phyloP scores from a whole-genome alignment of 306 rosid genomes.

The Fragaria vesca region DNA sequence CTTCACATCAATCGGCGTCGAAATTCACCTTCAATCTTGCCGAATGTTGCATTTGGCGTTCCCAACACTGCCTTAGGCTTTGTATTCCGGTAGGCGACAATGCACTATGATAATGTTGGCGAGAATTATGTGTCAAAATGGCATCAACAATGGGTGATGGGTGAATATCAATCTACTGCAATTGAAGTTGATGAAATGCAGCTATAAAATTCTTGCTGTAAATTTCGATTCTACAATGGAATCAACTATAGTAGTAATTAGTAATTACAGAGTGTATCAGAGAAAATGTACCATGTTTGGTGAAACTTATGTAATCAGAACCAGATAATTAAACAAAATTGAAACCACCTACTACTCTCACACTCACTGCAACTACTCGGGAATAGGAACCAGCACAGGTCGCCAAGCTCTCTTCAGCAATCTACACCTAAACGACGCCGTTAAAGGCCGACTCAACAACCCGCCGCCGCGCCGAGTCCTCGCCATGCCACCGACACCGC shows the following conservation, averaged over 20 bases:
- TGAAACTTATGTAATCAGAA: background rate
- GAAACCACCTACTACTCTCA: background rate
- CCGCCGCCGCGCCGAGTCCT: conserved; percentile 16
- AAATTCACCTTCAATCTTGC: background rate
- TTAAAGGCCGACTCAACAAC: conserved; percentile 51
- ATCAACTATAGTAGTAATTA: background rate
- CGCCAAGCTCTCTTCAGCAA: conserved; percentile 85
- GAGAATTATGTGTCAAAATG: background rate
- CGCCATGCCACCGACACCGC: conserved; percentile 1
- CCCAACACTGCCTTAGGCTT: background rate
- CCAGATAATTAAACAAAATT: background rate
- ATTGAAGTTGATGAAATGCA: background rate
- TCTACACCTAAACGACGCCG: conserved; percentile 66
- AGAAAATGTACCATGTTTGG: background rate
- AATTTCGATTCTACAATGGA: background rate
- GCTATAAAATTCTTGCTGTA: background rate
- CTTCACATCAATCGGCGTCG: background rate
- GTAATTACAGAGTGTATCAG: background rate
- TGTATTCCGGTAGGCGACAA: background rate
- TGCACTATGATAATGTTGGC: background rate
- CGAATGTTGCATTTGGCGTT: background rate
- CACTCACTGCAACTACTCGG: conserved; percentile 27
- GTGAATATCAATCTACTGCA: background rate
- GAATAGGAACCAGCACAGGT: conserved; percentile 73
- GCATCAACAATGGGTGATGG: background rate